Percentiles rank a stretch among this genome's conserved stretches.
Evolutionary conservation across 225 moss, liverwort and hornwort species (phyloP).

Genomic region (Marchantia polymorpha): DNA sequence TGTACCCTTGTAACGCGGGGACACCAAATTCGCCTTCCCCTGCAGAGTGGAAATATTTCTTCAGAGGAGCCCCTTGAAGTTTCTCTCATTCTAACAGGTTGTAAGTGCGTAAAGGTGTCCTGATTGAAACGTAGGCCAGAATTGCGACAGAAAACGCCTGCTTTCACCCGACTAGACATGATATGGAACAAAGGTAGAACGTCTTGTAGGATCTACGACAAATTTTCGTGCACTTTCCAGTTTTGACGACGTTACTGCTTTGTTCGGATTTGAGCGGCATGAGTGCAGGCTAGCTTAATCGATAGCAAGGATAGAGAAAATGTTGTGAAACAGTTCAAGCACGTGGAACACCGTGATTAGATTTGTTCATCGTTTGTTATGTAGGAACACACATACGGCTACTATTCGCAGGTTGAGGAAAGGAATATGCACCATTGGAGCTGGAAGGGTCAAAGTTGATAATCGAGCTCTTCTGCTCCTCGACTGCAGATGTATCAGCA

Average conservation of each 20-base stretch:
- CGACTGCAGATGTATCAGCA: background rate
- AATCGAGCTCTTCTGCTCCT: constrained; percentile 2
- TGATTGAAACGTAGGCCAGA: background rate
- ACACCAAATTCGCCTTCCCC: constrained; percentile 27
- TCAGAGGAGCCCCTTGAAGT: too few relatives aligned
- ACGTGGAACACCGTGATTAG: background rate
- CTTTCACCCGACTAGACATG: background rate
- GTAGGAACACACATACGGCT: background rate
- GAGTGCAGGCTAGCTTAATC: background rate
- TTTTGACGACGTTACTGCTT: background rate
- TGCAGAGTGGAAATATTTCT: background rate
- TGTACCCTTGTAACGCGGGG: constrained; percentile 32
- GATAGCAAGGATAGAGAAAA: too few relatives aligned
- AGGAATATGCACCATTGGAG: constrained; percentile 16
- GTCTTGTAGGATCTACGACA: background rate
- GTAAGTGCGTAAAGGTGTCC: background rate
- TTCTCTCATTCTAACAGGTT: background rate
- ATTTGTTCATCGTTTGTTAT: background rate
- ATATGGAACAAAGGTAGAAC: background rate
- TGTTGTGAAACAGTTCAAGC: background rate
- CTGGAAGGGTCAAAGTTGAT: constrained; percentile 8
- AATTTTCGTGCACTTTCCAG: background rate
- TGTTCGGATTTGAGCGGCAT: background rate
- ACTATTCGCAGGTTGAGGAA: background rate
- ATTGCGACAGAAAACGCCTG: background rate